Conservation (phyloP, 345 rosid species). For the Raphanus raphanistrum region DNA sequence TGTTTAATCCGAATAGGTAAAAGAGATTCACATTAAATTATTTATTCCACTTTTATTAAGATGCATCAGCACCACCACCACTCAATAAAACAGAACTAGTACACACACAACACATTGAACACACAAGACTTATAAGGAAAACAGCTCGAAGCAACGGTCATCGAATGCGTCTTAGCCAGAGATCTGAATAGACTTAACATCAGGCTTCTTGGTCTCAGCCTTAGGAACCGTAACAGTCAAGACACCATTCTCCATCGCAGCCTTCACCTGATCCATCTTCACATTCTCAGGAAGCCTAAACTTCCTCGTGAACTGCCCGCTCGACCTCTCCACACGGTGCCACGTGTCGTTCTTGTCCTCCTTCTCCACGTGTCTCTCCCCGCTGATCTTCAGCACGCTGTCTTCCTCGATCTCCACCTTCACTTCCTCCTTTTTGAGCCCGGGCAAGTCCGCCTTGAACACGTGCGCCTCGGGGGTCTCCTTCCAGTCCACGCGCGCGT, state of each 20-base stretch:
- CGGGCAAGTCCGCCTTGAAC: constrained; percentile 39
- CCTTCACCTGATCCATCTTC: constrained; percentile 46
- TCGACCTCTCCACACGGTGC: constrained; percentile 36
- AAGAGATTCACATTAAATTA: too few species aligned
- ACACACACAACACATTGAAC: not conserved
- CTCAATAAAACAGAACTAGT: not conserved
- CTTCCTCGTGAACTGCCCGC: constrained; percentile 36
- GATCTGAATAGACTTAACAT: constrained; percentile 52
- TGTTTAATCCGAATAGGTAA: too few species aligned
- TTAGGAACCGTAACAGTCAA: constrained; percentile 53
- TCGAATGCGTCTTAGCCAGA: constrained; percentile 22
- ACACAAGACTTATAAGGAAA: too few species aligned
- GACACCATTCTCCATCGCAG: constrained; percentile 63
- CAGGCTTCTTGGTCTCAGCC: constrained; percentile 38
- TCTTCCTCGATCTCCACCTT: constrained; percentile 48
- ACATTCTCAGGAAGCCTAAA: constrained; percentile 42
- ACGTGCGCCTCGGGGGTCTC: constrained; percentile 42
- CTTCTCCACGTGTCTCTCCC: constrained; percentile 40
- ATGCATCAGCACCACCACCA: not conserved
- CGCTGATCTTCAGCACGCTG: constrained; percentile 39
- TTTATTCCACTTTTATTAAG: not conserved
- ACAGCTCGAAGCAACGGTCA: too few species aligned
- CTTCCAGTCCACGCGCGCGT: constrained; percentile 40
- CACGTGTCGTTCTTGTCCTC: constrained; percentile 43
- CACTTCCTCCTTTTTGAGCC: constrained; percentile 45